These are phyloP conservation scores for Backusella australiensis DNA, from an alignment of 192 early-diverging fungal species.

Conservation along the genomic window DNA sequence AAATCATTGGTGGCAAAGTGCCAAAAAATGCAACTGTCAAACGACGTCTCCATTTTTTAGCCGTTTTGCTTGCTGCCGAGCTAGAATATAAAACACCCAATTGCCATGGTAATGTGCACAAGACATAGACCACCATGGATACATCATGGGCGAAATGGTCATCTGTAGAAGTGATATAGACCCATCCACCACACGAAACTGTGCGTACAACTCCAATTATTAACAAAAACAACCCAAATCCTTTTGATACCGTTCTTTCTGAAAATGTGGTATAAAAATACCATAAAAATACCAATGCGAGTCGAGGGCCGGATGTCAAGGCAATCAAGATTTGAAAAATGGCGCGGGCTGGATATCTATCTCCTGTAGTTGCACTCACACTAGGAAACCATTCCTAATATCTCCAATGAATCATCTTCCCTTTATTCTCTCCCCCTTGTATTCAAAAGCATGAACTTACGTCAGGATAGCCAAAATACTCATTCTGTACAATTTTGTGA, in stretches of 20 bases:
- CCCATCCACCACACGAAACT: slow-evolving; percentile 77
- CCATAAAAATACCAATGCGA: slow-evolving; percentile 47
- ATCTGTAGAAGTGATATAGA: slow-evolving; percentile 78
- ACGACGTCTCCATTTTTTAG: slow-evolving; percentile 53
- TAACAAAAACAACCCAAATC: slow-evolving; percentile 38
- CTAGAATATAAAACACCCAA: slow-evolving; percentile 54
- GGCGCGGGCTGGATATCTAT: slow-evolving; percentile 73
- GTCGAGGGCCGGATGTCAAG: slow-evolving; percentile 59
- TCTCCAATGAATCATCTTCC: not conserved
- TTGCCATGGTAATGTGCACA: slow-evolving; percentile 76
- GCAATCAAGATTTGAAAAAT: slow-evolving; percentile 83
- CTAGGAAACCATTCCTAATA: slow-evolving; percentile 75
- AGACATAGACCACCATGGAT: slow-evolving; percentile 75
- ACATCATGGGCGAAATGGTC: slow-evolving; percentile 81
- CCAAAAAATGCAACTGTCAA: slow-evolving; percentile 65
- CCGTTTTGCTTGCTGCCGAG: slow-evolving; percentile 24
- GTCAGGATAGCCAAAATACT: slow-evolving; percentile 75
- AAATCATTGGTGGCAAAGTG: slow-evolving; percentile 69
- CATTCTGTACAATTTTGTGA: slow-evolving; percentile 78
- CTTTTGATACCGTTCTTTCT: slow-evolving; percentile 11
- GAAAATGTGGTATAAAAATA: slow-evolving; percentile 40
- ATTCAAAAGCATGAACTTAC: slow-evolving; percentile 32
- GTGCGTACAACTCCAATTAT: slow-evolving; percentile 60
- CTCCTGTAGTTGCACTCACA: slow-evolving; percentile 78
- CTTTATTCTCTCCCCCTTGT: not conserved